Evolutionary conservation across 1,284 basidiomycete genomes (phyloP), one percentile per base, ranked within the genome.

Genomic region (Afroboletus lepidellus): DNA sequence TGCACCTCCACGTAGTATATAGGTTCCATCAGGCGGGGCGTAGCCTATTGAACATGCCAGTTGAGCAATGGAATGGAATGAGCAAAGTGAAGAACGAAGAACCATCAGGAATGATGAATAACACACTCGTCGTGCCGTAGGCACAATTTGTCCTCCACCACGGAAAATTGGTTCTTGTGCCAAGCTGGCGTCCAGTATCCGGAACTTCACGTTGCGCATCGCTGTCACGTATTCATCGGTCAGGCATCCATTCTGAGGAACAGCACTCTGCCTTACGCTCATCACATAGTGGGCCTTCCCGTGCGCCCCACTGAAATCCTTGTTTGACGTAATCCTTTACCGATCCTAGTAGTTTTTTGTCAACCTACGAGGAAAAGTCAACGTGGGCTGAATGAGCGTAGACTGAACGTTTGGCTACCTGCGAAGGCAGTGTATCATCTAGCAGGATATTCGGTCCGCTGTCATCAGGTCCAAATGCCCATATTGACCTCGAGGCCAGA

Each of bases 101-200:
- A 92, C 92, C 84, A 99, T 94, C 55, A 99, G 77, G 81, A 98
- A 96, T 15, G 94, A 96, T n/a, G 96, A 98, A 69, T 99, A 99
- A 75, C 95, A 98, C 46, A 98, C 97, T 41, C 97, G 86, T 57
- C 97, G 87, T 7, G 94, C 93, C 11, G 96, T 98, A 30, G 96
- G 96, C 59, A 99, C 98, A 63, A 99, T 94, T 74, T 99, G 97
- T 54, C 97, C 97, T 54, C 95, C 94, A 41, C 97, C 97, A 37
- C 97, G 87, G 78, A 92, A 96, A 66, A 99, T 99, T 61, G 95
- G 92, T 70, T 99, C 96, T 62, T 87, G 84, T 9, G 96, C 94
- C 21, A 99, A 74, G 57, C 83, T 87, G 12, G 96, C 93, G 62
- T 98, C 94, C 48, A 98, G 74, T 56, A 99, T 81, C 20, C 97